Evolutionary conservation across 768 basidiomycete genomes (phyloP).

Genomic region (Tylopilus vinaceipallidus): DNA sequence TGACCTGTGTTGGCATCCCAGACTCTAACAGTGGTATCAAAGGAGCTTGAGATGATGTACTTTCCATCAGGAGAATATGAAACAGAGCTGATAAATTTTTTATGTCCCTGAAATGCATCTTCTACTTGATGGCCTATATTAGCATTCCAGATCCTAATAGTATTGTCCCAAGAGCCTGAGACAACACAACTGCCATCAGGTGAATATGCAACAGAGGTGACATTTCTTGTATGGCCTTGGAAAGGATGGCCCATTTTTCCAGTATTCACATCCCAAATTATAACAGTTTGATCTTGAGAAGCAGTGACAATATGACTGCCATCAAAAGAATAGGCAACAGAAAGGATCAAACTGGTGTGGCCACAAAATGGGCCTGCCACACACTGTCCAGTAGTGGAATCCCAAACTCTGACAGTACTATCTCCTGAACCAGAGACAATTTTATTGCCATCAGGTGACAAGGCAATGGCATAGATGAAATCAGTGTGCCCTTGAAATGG

Average conservation of each 20-base stretch:
- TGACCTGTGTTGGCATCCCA: constrained; percentile 13
- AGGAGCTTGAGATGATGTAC: constrained; percentile 11
- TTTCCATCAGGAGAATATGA: constrained; percentile 17
- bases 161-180: constrained; percentile 18
- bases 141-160: constrained; percentile 18
- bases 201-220: constrained; percentile 12
- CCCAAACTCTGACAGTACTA: constrained; percentile 19
- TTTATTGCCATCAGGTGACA: constrained; percentile 23
- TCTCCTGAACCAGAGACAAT: constrained; percentile 20
- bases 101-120: constrained; percentile 4
- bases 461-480: constrained; percentile 7
- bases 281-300: constrained; percentile 17
- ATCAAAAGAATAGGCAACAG: constrained; percentile 28
- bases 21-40: constrained; percentile 2
- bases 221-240: constrained; percentile 11
- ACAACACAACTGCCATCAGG: constrained; percentile 15
- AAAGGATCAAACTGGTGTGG: constrained; percentile 6
- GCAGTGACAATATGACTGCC: constrained; percentile 24
- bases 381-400: constrained; percentile 8
- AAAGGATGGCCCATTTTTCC: constrained; percentile 15
- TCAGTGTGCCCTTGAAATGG: constrained; percentile 3
- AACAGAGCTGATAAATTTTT: not conserved
- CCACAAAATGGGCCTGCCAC: constrained; percentile 4
- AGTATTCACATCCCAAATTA: constrained; percentile 19
- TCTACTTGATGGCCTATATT: not conserved